Evolutionary conservation across 768 basidiomycete genomes (phyloP).

Genomic region (Omphalotus guepiniiformis): DNA sequence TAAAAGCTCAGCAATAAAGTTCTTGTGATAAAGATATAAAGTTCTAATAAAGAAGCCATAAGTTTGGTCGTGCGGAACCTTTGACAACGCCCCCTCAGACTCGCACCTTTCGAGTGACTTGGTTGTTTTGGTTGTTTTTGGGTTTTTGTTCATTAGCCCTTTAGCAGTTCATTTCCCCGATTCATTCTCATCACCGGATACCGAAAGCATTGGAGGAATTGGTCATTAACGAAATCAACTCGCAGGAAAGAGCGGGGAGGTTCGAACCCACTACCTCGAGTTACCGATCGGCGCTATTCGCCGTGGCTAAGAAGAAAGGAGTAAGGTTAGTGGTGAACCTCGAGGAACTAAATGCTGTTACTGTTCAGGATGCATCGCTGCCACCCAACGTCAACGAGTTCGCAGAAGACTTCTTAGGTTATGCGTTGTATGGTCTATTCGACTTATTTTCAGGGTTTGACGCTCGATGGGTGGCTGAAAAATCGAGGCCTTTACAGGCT

Average conservation of each 20-base stretch:
- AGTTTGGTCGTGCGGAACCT: no score
- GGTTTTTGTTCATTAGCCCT: no score
- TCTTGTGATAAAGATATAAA: no score
- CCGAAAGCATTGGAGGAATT: conserved; percentile 19
- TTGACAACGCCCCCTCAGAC: no score
- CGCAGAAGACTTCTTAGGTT: conserved; percentile 1
- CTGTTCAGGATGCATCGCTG: background rate
- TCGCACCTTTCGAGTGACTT: no score
- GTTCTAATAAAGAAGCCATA: no score
- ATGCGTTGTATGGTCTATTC: background rate
- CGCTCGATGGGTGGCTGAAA: background rate
- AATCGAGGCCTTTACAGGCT: conserved; percentile 7
- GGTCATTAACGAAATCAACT: conserved; percentile 16
- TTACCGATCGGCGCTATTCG: conserved; percentile 2
- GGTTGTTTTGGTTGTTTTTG: no score
- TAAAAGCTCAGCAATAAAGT: no score
- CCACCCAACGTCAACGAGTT: conserved; percentile 1
- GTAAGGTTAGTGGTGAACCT: background rate
- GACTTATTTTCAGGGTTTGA: conserved; percentile 1
- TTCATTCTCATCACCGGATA: no score
- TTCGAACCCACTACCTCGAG: background rate
- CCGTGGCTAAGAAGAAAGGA: background rate
- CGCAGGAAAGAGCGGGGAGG: background rate
- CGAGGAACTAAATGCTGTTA: background rate
- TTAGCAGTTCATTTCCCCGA: no score